Percentiles rank a stretch among this genome's conserved stretches.
Evolutionary conservation across 2,329 filamentous ascomycete genomes (phyloP).

Genomic region (Endocalyx cinctus): DNA sequence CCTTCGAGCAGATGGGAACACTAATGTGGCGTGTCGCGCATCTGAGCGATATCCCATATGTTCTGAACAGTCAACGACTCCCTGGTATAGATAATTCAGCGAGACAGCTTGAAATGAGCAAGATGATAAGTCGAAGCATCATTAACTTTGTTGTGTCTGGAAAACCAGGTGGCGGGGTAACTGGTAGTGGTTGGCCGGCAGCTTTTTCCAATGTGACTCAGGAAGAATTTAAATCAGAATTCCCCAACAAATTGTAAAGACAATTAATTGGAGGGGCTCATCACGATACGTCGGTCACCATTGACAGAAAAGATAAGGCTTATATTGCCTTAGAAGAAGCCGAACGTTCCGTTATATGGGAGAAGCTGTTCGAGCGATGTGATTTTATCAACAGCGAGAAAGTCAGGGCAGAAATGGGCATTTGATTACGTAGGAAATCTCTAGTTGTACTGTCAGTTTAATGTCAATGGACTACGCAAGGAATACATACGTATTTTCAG

Average conservation of each 20-base stretch:
- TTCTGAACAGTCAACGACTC: conserved; percentile 21
- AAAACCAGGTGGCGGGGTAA: neutral
- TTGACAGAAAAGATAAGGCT: conserved; percentile 4
- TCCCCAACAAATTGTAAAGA: conserved; percentile 5
- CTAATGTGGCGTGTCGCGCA: conserved; percentile 29
- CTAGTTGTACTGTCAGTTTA: too few relatives aligned
- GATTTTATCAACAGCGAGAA: conserved; percentile 17
- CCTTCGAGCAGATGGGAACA: conserved; percentile 25
- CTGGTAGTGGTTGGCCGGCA: conserved; percentile 9
- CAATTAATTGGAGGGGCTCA: conserved; percentile 6
- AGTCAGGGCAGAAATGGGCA: conserved; percentile 6
- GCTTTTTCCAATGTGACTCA: conserved; percentile 8
- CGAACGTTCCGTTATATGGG: conserved; percentile 12
- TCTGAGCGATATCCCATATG: conserved; percentile 29
- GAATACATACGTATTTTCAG: too few relatives aligned
- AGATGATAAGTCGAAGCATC: conserved; percentile 8
- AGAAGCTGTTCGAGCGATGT: conserved; percentile 19
- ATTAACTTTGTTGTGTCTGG: conserved; percentile 9
- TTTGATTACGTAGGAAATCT: too few relatives aligned
- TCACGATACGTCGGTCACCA: conserved; percentile 2
- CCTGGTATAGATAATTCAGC: conserved; percentile 18
- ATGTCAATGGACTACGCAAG: too few relatives aligned
- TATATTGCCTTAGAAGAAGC: conserved; percentile 3
- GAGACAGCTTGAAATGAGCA: conserved; percentile 10
- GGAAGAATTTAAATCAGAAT: conserved; percentile 5